Conservation (phyloP, 106 monocot species). For the Allium sativum region DNA sequence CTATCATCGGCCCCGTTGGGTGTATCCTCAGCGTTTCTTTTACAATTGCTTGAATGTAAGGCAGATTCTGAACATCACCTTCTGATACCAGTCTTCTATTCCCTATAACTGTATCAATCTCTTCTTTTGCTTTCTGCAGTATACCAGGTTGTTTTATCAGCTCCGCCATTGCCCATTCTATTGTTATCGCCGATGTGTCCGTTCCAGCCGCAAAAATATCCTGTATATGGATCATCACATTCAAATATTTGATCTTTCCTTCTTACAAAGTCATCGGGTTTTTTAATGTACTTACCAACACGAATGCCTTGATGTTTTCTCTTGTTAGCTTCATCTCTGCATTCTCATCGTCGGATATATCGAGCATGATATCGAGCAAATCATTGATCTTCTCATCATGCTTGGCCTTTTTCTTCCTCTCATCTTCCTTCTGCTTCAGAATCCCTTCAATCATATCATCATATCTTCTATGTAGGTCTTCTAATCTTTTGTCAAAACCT, state of each 20-base stretch:
- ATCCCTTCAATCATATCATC: slow-evolving; percentile 28
- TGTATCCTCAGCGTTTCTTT: slow-evolving; percentile 42
- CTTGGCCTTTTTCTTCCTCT: background rate
- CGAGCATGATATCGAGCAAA: slow-evolving; percentile 40
- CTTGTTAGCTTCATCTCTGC: slow-evolving; percentile 36
- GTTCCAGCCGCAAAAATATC: slow-evolving; percentile 31
- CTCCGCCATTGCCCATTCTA: slow-evolving; percentile 35
- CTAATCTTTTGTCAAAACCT: slow-evolving; percentile 23
- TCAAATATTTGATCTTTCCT: background rate
- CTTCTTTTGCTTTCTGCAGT: slow-evolving; percentile 13
- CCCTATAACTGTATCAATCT: slow-evolving; percentile 15
- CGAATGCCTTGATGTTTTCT: slow-evolving; percentile 49
- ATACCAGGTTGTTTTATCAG: slow-evolving; percentile 21
- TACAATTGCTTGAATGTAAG: slow-evolving; percentile 24
- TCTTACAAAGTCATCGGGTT: background rate
- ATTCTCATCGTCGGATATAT: slow-evolving; percentile 23
- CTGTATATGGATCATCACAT: slow-evolving; percentile 8
- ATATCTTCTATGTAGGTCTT: slow-evolving; percentile 29
- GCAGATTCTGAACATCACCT: slow-evolving; percentile 19
- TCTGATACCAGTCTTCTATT: slow-evolving; percentile 18
- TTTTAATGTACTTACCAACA: slow-evolving; percentile 13
- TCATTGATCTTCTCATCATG: background rate
- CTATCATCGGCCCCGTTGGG: slow-evolving; percentile 16
- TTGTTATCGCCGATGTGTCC: slow-evolving; percentile 17
- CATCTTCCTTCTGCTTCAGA: slow-evolving; percentile 21